phyloP scores from a whole-genome alignment of 1,139 yeast species.

The Scheffersomyces parashehatae region DNA sequence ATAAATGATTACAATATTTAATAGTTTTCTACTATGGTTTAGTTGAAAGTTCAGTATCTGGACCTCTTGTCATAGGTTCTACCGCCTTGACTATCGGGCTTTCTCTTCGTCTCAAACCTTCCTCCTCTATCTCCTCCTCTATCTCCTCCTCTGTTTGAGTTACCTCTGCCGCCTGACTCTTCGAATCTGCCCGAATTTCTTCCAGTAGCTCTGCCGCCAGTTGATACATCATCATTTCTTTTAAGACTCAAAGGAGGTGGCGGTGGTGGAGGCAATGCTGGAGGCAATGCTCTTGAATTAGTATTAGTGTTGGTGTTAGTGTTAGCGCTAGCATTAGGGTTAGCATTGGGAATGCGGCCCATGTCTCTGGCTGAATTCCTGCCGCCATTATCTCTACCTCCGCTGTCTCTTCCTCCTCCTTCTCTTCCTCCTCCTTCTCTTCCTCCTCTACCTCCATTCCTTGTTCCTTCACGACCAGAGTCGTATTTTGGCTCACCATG shows the following conservation, averaged over 20 bases:
- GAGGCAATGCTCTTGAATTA: slow-evolving; percentile 11
- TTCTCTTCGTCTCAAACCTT: slow-evolving; percentile 25
- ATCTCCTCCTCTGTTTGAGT: slow-evolving; percentile 1
- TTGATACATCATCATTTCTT: slow-evolving; percentile 9
- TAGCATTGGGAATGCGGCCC: too few relatives aligned
- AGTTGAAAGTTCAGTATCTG: slow-evolving; percentile 20
- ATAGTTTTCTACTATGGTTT: not conserved
- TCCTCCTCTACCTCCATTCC: not conserved
- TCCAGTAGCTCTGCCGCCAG: slow-evolving; percentile 4
- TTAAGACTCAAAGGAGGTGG: slow-evolving; percentile 19
- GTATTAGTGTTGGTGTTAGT: not conserved
- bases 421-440: slow-evolving; percentile 1
- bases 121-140: slow-evolving; percentile 6
- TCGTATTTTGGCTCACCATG: too few relatives aligned
- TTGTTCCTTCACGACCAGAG: not conserved
- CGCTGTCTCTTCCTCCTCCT: not conserved
- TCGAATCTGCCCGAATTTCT: slow-evolving; percentile 7
- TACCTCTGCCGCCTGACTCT: slow-evolving; percentile 1
- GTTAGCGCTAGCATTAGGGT: too few relatives aligned
- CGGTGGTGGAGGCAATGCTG: slow-evolving; percentile 24
- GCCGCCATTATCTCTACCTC: slow-evolving; percentile 1
- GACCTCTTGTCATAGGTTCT: slow-evolving; percentile 36
- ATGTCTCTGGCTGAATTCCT: slow-evolving; percentile 1
- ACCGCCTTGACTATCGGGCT: slow-evolving; percentile 23
- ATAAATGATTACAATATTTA: not conserved